Percentiles rank a stretch among this genome's conserved stretches.
phyloP scores from a whole-genome alignment of 2,329 filamentous ascomycete species.

The Botrytis cinerea region DNA sequence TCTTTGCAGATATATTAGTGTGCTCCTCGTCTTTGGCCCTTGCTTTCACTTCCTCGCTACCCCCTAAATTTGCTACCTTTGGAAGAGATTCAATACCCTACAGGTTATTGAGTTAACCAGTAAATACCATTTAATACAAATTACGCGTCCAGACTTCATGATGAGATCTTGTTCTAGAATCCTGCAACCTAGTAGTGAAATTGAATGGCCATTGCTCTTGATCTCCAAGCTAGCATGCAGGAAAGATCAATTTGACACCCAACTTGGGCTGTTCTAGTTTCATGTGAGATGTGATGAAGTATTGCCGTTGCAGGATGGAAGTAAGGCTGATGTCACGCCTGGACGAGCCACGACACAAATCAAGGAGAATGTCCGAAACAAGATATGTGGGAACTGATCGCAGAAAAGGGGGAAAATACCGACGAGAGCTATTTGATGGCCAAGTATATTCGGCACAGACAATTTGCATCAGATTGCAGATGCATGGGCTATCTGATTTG shows the following conservation, averaged over 20 bases:
- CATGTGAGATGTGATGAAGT: not conserved
- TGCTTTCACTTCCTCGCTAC: not conserved
- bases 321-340: not conserved
- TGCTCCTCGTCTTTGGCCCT: not conserved
- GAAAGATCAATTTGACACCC: not conserved
- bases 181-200: not conserved
- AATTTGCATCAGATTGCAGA: not conserved
- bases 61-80: not conserved
- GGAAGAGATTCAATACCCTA: not conserved
- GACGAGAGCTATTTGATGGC: not conserved
- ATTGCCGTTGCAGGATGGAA: not conserved
- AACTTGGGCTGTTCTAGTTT: not conserved
- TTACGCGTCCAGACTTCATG: not conserved
- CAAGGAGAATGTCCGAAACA: not conserved
- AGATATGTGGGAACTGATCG: not conserved
- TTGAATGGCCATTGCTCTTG: not conserved
- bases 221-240: not conserved
- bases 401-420: not conserved
- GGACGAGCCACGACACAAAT: not conserved
- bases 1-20: constrained; percentile 19
- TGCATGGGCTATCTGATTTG: not conserved
- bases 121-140: not conserved
- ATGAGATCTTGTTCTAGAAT: not conserved
- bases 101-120: not conserved
- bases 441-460: too few species aligned